Base-by-base conservation (phyloP, 805 yeast genomes). In the Clavispora vitiphila region DNA sequence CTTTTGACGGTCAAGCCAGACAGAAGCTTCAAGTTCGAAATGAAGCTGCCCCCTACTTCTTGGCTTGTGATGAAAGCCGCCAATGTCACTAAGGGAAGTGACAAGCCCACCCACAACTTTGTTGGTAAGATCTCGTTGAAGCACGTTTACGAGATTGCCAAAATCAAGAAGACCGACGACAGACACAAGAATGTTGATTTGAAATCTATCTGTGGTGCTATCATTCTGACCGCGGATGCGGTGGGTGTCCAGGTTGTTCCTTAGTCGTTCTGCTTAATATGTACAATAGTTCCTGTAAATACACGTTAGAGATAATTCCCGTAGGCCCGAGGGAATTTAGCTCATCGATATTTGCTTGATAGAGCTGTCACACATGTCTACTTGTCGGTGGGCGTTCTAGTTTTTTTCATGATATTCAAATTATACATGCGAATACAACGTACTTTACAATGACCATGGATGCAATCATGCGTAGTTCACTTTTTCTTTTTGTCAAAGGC, bases 121-220 rank as follows among this genome's bases (percentile, higher is more conserved):
- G 81, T 80, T 14, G 97, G 96, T 16, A 64, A 69, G 39, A 58
- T 77, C 30, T 80, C 90, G 14, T 73, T 93, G 55, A 93, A 93
- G 63, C 98, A 93, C 60, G 76, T 89, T 22, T 93, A 87, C 60
- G 98, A 91, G 67, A 86, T 93, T 54, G 98, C 99, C 27, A 84
- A 88, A 67, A 83, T 93, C 52, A 93, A 93, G 69, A 80, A 89
- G 61, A 83, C 82, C 1, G 99, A 93, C 63, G 81, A 79, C 2
- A 77, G 83, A 54, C 96, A 89, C 62, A 75, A 80, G 41, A 73
- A 76, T 39, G 65, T 83, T 43, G 86, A 82, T 16, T 60, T 91
- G 59, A 78, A 86, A 58, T 78, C 84, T 16, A 82, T 93, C 34
- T 84, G 84, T 42, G 91, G 91, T 55, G 79, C 88, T 23, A 78